Evolutionary conservation across 1,284 basidiomycete species (phyloP), one percentile per base, ranked within the genome.

Genomic region (Leccinum proliferum): DNA sequence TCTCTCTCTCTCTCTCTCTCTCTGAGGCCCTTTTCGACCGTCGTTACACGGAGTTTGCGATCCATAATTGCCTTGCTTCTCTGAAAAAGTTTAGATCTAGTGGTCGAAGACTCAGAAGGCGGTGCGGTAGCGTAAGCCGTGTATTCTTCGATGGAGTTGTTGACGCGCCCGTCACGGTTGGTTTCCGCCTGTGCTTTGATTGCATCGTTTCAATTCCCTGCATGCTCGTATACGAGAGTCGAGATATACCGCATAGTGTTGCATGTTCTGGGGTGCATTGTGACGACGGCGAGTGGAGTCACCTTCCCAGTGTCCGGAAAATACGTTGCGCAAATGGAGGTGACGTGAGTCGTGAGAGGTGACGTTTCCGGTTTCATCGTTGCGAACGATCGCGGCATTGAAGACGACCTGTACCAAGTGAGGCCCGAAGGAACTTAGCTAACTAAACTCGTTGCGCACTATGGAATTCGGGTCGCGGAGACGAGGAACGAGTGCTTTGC

Each of bases 11-110:
- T 37, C 63, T 37, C 37, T 37, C 37, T 39, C 37, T 39, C 37
- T 39, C 99, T 75, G 58, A 99, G 77, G 4, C 97, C 96, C 76
- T 97, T 98, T 73, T 99, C 96, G 15, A 99, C 96, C 0, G 92
- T 92, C 84, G 99, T 89, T 46, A 90, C 84, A 63, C 96, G 82
- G 67, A 99, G 76, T 70, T 97, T 93, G 67, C 92, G 79, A 18
- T 90, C 90, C 70, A 83, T 80, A 15, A 91, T 81, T 0, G 91
- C 92, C 74, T 90, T 92, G 74, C 88, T 90, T 63, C 89, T 78
- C 59, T 81, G 76, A n/a, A 81, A 78, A 58, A 57, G 55, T 60
- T 66, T 75, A 1, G 66, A 70, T 60, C 66, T 74, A 67, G 69
- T 72, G 64, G 61, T 75, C 3, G 69, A 62, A 25, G 59, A 25